A percentile compares a stretch with the other conserved stretches of the same genome.
Evolutionary conservation across 2,329 filamentous ascomycete species (phyloP).

Genomic region (Apiospora sp.): DNA sequence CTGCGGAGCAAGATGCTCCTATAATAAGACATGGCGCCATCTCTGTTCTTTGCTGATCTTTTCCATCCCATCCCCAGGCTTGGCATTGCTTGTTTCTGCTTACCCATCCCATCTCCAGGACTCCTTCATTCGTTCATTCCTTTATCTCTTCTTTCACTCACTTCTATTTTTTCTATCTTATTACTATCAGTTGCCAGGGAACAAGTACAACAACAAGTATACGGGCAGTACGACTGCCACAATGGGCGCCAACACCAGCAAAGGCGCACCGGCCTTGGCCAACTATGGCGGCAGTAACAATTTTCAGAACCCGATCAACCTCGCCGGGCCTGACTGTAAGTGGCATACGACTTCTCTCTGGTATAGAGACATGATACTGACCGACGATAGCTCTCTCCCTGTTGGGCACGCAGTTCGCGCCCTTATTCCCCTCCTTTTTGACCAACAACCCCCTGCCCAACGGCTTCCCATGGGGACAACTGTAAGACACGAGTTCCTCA

Average conservation of each 20-base stretch:
- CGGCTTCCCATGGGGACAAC: slow-evolving; percentile 24
- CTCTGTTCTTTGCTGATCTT: not conserved
- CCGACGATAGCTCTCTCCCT: not conserved
- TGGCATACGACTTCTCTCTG: accelerated
- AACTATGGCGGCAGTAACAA: not conserved
- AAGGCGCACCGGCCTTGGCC: not conserved
- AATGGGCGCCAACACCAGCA: not conserved
- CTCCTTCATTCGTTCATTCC: not conserved
- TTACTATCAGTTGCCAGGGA: too few relatives aligned
- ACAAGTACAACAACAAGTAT: not conserved
- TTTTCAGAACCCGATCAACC: not conserved
- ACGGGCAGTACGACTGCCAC: not conserved
- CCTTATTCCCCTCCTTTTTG: not conserved
- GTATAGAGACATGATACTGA: not conserved
- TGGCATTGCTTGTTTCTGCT: not conserved
- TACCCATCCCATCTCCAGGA: not conserved
- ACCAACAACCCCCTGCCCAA: slow-evolving; percentile 24
- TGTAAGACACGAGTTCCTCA: not conserved
- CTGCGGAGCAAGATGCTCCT: not conserved
- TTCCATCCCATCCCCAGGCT: slow-evolving; percentile 12
- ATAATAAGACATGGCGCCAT: not conserved
- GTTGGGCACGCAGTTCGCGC: slow-evolving; percentile 12
- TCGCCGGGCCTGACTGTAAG: not conserved
- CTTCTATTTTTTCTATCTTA: not conserved
- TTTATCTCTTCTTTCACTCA: not conserved